Evolutionary conservation across 2,329 filamentous ascomycete species (phyloP), one percentile per base, ranked within the genome.

Genomic region (Colletotrichum cereale): DNA sequence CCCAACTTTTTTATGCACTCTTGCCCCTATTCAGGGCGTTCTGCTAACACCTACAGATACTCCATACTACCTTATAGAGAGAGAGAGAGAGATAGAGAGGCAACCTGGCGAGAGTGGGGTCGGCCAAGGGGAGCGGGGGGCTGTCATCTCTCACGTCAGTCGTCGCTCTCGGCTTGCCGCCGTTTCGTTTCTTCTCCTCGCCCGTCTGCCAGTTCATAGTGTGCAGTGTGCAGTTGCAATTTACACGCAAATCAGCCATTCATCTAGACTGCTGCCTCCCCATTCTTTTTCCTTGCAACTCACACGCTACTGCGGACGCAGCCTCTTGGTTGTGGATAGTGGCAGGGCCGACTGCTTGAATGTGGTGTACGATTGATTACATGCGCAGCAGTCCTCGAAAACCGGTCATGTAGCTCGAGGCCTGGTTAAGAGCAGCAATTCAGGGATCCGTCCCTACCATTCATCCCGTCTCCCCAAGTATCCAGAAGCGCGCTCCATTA

Each of bases 11-110:
- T 68, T 68, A 44, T 68, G 68, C 65, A 68, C 34, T 55, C 53
- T 57, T 52, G 65, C 65, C 57, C 65, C 66, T 72, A 63, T 64
- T 36, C 68, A 68, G 18, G 56, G 69, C 60, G 44, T 68, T 42
- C 24, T 44, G 26, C 36, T 4, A n/a, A n/a, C n/a, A n/a, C n/a
- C n/a, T n/a, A n/a, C n/a, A n/a, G n/a, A n/a, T n/a, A n/a, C n/a
- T n/a, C n/a, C n/a, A n/a, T n/a, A n/a, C n/a, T n/a, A n/a, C n/a
- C n/a, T n/a, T n/a, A n/a, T n/a, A n/a, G 36, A 36, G 29, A 36
- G 34, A 36, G 34, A 36, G 34, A 36, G 34, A 36, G 26, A 42
- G 36, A 40, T n/a, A n/a, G 40, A 31, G 16, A 36, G 8, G 21
- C 21, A 24, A 16, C n/a, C 29, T n/a, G 57, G 34, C 34, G 31